Conservation (phyloP, 495 filamentous ascomycete species). For the Apiosordaria backusii region DNA sequence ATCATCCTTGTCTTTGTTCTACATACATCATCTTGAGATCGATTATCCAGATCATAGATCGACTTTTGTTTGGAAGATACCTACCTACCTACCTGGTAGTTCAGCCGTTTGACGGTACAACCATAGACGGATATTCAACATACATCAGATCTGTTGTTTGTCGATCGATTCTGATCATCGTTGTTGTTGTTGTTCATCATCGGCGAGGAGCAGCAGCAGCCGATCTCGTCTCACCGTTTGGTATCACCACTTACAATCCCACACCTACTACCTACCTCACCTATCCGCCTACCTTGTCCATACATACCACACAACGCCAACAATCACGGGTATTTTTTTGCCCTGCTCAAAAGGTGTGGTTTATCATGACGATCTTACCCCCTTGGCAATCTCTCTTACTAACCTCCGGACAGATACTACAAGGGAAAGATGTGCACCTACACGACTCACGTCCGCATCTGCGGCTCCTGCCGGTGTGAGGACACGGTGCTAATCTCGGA, state of each 20-base stretch:
- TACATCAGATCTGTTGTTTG: background rate
- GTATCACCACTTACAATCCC: too few relatives aligned
- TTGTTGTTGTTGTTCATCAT: background rate
- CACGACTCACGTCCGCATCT: constrained; percentile 40
- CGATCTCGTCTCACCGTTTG: background rate
- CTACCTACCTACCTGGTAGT: background rate
- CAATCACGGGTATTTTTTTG: too few relatives aligned
- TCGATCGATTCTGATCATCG: background rate
- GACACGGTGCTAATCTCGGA: constrained; percentile 46
- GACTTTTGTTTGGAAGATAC: background rate
- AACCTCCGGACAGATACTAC: background rate
- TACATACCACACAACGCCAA: too few relatives aligned
- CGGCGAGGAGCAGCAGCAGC: background rate
- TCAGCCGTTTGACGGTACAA: background rate
- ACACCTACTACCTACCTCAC: too few relatives aligned
- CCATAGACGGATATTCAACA: background rate
- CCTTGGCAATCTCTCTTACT: background rate
- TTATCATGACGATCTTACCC: too few relatives aligned
- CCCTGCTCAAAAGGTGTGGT: too few relatives aligned
- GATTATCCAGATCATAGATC: background rate
- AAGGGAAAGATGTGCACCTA: constrained; percentile 39
- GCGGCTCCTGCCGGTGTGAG: constrained; percentile 34
- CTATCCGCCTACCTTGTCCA: too few relatives aligned
- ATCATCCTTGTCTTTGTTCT: background rate
- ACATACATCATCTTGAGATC: background rate